Base-by-base conservation (phyloP, 108 stramenopile species). In the Hondaea fermentalgiana region DNA sequence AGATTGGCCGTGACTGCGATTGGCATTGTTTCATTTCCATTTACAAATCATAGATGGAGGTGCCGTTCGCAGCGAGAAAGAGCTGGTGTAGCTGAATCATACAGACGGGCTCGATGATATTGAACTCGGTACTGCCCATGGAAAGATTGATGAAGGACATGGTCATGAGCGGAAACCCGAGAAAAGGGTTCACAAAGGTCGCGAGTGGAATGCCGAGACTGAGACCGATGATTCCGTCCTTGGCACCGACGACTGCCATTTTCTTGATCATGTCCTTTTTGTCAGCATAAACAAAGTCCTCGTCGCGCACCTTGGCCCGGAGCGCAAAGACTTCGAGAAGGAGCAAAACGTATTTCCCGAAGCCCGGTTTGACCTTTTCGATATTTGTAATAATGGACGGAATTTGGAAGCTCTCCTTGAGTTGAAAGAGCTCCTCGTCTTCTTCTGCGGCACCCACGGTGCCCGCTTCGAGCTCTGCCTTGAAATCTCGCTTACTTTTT, bases 121-220 rank as follows among this genome's bases (percentile, higher is more conserved):
- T 83, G 76, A 83, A 83, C 76, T 83, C 76, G 19, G 76, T 83
- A 23, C 76, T 83, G 45, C 76, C 76, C 76, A 83, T 83, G 49
- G 49, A 53, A 23, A 83, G 76, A 35, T 83, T 83, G 25, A 83
- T 53, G 16, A 83, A 53, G 51, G 49, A 53, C 76, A 83, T 83
- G 51, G 25, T 25, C 76, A 83, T 83, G 49, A 83, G 76, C 19
- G 76, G 76, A 23, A 83, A 83, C 10, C 76, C 76, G 25, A 83
- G 51, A 28, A 83, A 83, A 12, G 76, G 76, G 4, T 83, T 83
- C 17, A 83, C 76, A 28, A 83, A 83, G 49, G 76, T 83, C 1
- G 76, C 76, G 19, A 83, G 45, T 16, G 76, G 76, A 23, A 83
- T 53, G n/a, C 76, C 76, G n/a, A 83, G 51, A 23, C 49, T 53